These are phyloP conservation scores for Sugiyamaella castrensis DNA, from an alignment of 1,139 yeast species.

Conservation along the genomic window DNA sequence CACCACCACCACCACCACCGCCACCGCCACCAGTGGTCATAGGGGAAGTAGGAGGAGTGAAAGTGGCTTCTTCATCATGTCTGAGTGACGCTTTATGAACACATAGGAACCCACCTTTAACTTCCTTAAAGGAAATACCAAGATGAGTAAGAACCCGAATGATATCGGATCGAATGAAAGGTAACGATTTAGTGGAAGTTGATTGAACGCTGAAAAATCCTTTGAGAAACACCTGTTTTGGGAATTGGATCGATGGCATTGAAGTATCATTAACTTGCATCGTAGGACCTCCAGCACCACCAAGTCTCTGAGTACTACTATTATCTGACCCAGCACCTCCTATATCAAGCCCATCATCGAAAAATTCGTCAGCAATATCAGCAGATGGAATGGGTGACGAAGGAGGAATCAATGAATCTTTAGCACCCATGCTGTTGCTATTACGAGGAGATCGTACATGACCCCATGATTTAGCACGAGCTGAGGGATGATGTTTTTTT, in stretches of 20 bases:
- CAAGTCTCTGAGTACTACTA: slow-evolving; percentile 8
- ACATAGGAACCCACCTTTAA: slow-evolving; percentile 92
- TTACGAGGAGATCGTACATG: slow-evolving; percentile 61
- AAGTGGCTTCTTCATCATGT: slow-evolving; percentile 15
- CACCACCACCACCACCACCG: background rate
- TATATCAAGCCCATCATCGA: slow-evolving; percentile 60
- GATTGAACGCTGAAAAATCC: slow-evolving; percentile 96
- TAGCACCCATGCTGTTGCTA: slow-evolving; percentile 8
- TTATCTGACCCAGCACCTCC: slow-evolving; percentile 5
- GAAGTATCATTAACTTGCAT: slow-evolving; percentile 35
- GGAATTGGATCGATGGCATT: slow-evolving; percentile 93
- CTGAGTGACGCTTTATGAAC: slow-evolving; percentile 53
- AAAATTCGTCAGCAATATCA: slow-evolving; percentile 54
- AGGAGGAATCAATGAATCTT: background rate
- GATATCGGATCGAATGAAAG: slow-evolving; percentile 82
- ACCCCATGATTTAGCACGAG: slow-evolving; percentile 86
- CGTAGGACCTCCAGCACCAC: slow-evolving; percentile 9
- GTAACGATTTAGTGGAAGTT: slow-evolving; percentile 88
- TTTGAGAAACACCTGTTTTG: slow-evolving; percentile 85
- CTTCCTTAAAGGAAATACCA: slow-evolving; percentile 83
- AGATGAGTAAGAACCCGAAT: slow-evolving; percentile 72
- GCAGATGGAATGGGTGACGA: slow-evolving; percentile 33
- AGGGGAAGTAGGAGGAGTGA: slow-evolving; percentile 23
- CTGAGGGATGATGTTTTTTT: slow-evolving; percentile 66
- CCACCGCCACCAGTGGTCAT: slow-evolving; percentile 15